These are phyloP conservation scores for Leishmania martiniquensis DNA, from an alignment of 208 protist genomes.

Conservation along the genomic window DNA sequence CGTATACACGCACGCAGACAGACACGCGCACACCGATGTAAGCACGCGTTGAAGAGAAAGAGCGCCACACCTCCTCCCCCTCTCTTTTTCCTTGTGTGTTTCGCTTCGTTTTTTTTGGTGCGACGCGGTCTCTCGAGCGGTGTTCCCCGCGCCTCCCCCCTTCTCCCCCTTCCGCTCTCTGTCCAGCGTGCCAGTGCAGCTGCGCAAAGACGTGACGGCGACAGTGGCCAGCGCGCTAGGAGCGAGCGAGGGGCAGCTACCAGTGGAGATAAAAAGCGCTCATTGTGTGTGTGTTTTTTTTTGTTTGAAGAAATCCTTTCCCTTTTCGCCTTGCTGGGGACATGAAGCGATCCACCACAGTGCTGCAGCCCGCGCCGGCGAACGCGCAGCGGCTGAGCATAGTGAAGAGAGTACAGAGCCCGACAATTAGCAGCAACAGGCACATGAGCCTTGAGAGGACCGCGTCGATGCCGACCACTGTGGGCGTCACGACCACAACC, in stretches of 20 bases:
- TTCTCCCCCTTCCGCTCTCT: neutral
- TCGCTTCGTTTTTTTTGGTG: slow-evolving; percentile 3
- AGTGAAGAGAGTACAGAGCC: neutral
- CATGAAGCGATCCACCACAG: slow-evolving; percentile 2
- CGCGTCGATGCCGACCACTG: neutral
- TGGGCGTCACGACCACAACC: neutral
- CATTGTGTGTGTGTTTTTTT: neutral
- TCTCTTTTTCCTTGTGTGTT: slow-evolving; percentile 6
- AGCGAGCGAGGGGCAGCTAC: neutral
- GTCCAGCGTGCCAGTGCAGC: neutral
- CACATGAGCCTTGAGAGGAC: neutral
- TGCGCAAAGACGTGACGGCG: slow-evolving; percentile 1
- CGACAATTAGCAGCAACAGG: neutral
- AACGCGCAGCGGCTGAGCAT: neutral
- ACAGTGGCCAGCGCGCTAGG: neutral
- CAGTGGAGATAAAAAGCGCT: too few relatives aligned
- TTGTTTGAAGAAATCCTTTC: too few relatives aligned
- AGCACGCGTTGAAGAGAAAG: neutral
- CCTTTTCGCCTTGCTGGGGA: neutral
- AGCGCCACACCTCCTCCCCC: too few relatives aligned
- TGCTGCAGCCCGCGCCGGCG: neutral
- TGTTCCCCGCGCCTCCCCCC: neutral
- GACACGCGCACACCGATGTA: neutral
- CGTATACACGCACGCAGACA: too few relatives aligned
- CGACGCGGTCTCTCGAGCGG: neutral